These are phyloP conservation scores for Coffea canephora DNA, from an alignment of 257 asterid genomes.

Conservation along the genomic window DNA sequence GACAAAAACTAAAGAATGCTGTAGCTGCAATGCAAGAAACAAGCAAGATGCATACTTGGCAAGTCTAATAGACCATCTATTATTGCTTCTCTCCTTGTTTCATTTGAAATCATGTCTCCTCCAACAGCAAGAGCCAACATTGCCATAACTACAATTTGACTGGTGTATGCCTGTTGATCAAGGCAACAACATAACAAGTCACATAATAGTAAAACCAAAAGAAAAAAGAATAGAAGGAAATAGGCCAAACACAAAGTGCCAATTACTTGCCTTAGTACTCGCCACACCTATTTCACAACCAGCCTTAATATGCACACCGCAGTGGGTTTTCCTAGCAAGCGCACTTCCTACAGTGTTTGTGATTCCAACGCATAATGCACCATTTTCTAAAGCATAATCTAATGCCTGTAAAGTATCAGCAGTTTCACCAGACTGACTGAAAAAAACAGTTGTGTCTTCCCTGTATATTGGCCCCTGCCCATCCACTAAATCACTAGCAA, in stretches of 20 bases:
- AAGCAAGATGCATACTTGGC: slow-evolving; percentile 54
- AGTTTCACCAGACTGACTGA: slow-evolving; percentile 99
- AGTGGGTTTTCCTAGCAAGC: slow-evolving; percentile 92
- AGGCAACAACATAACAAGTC: slow-evolving; percentile 16
- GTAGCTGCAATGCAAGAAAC: too few species aligned
- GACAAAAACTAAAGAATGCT: background rate
- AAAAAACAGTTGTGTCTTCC: slow-evolving; percentile 91
- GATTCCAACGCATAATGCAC: slow-evolving; percentile 95
- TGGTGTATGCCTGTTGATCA: slow-evolving; percentile 81
- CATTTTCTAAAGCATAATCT: slow-evolving; percentile 90
- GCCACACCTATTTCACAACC: slow-evolving; percentile 99
- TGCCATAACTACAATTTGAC: slow-evolving; percentile 97
- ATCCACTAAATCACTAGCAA: slow-evolving; percentile 95
- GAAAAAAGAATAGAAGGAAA: background rate
- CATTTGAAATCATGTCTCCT: slow-evolving; percentile 75
- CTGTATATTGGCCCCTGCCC: slow-evolving; percentile 97
- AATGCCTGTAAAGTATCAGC: slow-evolving; percentile 93
- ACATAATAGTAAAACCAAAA: background rate
- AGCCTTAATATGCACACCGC: slow-evolving; percentile 96
- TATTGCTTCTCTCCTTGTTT: slow-evolving; percentile 78
- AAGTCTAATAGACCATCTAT: slow-evolving; percentile 83
- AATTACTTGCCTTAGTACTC: slow-evolving; percentile 73
- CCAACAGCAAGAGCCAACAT: slow-evolving; percentile 97
- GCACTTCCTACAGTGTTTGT: slow-evolving; percentile 99
- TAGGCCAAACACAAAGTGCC: background rate